Base-by-base conservation (phyloP, 1,284 basidiomycete genomes). In the Microbotryum silenes-acaulis region DNA sequence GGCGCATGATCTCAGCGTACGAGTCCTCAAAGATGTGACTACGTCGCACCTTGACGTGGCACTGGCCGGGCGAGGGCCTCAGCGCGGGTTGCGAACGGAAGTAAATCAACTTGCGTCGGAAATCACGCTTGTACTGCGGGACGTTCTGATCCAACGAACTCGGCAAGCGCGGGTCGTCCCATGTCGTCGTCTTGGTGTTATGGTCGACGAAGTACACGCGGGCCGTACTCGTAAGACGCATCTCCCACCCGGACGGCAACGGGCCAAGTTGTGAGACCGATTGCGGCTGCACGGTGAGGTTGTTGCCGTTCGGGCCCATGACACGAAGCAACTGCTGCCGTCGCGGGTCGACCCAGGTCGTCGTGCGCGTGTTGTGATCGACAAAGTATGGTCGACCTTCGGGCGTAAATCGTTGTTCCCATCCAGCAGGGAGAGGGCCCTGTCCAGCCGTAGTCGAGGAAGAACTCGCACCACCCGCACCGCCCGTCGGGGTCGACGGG, bases 81-180 rank as follows among this genome's bases (percentile, higher is more conserved):
- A 98, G 87, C 57, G 91, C 91, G 49, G 93, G 94, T 77, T 98
- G 96, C 71, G 88, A 91, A 66, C 96, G 84, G 85, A 99, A 98
- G 81, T 99, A 99, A 72, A 99, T 91, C 63, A 99, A 85, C 80
- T 99, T 99, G 71, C 94, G 80, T 70, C 94, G 81, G 80, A 98
- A 99, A 81, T 98, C 96, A 65, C 96, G 89, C 81, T 99, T 98
- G 81, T 97, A 98, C 79, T 98, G 93, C 48, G 96, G 96, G 21
- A 97, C 94, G 75, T 90, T 97, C 72, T 91, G 86, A 74, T 94
- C 91, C 47, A 93, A 81, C 66, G 78, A 79, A 9, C 85, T 85
- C 1, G 91, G 91, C 74, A 93, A 77, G 58, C 91, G 84, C 31
- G 77, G 92, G 75, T 97, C 92, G 77, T 97, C 92, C 92, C 92